Percentiles rank a stretch among this genome's conserved stretches.
These are phyloP conservation scores for Phascolomyces articulosus DNA, from an alignment of 371 early-diverging fungal species.

Conservation along the genomic window DNA sequence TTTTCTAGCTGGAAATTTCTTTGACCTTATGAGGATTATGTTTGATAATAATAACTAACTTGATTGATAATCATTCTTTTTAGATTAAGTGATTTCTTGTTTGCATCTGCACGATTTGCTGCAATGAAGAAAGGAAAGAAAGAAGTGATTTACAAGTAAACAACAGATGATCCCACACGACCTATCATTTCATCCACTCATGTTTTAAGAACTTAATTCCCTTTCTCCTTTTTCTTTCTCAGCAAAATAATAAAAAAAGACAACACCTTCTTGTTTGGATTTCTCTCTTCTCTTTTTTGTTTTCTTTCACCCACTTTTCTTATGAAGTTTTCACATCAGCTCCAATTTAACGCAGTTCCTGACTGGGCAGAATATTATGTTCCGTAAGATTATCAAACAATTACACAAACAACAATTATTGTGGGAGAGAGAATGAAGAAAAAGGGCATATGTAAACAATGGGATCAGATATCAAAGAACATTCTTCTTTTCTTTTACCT, in stretches of 20 bases:
- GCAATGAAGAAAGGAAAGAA: constrained; percentile 67
- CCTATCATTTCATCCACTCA: not conserved
- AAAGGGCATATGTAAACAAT: not conserved
- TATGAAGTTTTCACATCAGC: constrained; percentile 67
- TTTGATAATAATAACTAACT: not conserved
- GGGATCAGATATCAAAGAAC: not conserved
- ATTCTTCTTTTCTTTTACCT: not conserved
- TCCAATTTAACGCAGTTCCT: constrained; percentile 88
- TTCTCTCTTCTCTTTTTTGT: not conserved
- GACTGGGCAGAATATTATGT: constrained; percentile 89
- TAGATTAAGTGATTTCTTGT: constrained; percentile 90
- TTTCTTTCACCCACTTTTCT: constrained; percentile 4
- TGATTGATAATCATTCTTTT: too few relatives aligned
- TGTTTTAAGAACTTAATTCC: not conserved
- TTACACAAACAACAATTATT: not conserved
- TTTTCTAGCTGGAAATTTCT: not conserved
- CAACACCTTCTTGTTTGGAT: not conserved
- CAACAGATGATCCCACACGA: not conserved
- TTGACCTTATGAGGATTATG: too few relatives aligned
- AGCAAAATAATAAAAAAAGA: not conserved
- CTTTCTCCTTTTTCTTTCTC: not conserved
- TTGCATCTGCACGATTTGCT: constrained; percentile 83
- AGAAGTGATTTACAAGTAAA: constrained; percentile 70
- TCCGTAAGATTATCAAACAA: constrained; percentile 46
- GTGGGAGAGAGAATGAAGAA: not conserved